These are phyloP conservation scores for Zoysia japonica DNA, from an alignment of 176 grass and related monocot genomes.

Conservation along the genomic window DNA sequence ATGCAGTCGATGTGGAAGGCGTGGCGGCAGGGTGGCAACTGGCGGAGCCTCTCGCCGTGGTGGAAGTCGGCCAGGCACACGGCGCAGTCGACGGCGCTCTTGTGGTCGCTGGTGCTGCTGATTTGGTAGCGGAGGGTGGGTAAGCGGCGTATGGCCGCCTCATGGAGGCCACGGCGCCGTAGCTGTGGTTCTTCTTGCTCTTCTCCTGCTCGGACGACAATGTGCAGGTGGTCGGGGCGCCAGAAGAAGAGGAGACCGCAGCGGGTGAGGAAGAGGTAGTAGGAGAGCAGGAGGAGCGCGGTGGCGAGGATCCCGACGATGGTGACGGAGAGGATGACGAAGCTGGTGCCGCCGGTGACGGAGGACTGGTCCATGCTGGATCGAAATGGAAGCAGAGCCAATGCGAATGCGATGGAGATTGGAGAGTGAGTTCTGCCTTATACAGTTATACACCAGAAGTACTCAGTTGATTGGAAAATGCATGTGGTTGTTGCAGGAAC, in stretches of 20 bases:
- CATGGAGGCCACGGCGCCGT: slow-evolving; percentile 43
- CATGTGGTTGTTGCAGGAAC: no score
- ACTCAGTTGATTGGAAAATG: no score
- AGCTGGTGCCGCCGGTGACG: slow-evolving; percentile 18
- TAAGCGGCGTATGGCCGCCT: slow-evolving; percentile 53
- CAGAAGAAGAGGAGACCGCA: slow-evolving; percentile 54
- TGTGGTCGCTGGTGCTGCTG: neutral
- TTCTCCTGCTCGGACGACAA: neutral
- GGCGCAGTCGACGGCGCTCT: slow-evolving; percentile 47
- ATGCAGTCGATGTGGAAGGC: slow-evolving; percentile 96
- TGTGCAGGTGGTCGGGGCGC: neutral
- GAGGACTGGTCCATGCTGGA: no score
- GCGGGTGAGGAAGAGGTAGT: slow-evolving; percentile 70
- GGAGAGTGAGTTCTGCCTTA: no score
- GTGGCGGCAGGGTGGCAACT: slow-evolving; percentile 76
- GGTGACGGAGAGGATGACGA: slow-evolving; percentile 54
- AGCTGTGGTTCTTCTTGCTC: neutral
- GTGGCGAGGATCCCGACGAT: slow-evolving; percentile 65
- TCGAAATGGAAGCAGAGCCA: no score
- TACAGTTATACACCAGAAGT: no score
- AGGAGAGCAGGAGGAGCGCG: slow-evolving; percentile 63
- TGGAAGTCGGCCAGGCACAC: slow-evolving; percentile 80
- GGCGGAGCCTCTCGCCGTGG: slow-evolving; percentile 59
- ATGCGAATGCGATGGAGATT: no score
- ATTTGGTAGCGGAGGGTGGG: slow-evolving; percentile 54